Evolutionary conservation across 1,284 basidiomycete species (phyloP).

Genomic region (Cystobasidium slooffiae): DNA sequence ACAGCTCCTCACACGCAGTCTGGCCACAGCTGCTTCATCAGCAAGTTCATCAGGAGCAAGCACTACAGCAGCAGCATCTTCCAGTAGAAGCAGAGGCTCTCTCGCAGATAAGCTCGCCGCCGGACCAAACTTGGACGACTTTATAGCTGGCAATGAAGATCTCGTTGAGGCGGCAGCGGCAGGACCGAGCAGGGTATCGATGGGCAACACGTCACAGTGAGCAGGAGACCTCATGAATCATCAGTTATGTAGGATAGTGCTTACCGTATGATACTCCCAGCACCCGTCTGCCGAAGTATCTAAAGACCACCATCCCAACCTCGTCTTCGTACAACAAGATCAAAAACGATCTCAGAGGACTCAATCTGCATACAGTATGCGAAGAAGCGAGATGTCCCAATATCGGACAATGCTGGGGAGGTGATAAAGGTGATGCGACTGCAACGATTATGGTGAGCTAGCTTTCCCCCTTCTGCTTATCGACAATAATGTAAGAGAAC

Average conservation of each 20-base stretch:
- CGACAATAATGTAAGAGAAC: not conserved
- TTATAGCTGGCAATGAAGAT: conserved; percentile 67
- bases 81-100: conserved; percentile 43
- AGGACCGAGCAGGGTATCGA: conserved; percentile 28
- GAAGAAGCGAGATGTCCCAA: conserved; percentile 99
- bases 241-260: not conserved
- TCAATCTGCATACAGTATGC: conserved; percentile 93
- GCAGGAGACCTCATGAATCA: conserved; percentile 67
- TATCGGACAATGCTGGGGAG: conserved; percentile 99
- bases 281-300: conserved; percentile 76
- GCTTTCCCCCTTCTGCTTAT: not conserved
- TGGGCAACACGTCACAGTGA: conserved; percentile 69
- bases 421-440: conserved; percentile 79
- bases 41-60: conserved; percentile 7
- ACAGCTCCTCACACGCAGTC: conserved; percentile 6
- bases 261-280: conserved; percentile 4
- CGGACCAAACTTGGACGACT: conserved; percentile 83
- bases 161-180: conserved; percentile 54
- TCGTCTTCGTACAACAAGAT: conserved; percentile 88
- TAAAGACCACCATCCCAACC: conserved; percentile 83
- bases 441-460: conserved; percentile 94
- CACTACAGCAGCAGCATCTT: conserved; percentile 25
- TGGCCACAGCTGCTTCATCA: conserved; percentile 19
- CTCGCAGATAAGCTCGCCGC: conserved; percentile 69
- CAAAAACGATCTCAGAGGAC: conserved; percentile 90